Base-by-base conservation (phyloP, 495 filamentous ascomycete genomes). In the Aspergillus baeticus region DNA sequence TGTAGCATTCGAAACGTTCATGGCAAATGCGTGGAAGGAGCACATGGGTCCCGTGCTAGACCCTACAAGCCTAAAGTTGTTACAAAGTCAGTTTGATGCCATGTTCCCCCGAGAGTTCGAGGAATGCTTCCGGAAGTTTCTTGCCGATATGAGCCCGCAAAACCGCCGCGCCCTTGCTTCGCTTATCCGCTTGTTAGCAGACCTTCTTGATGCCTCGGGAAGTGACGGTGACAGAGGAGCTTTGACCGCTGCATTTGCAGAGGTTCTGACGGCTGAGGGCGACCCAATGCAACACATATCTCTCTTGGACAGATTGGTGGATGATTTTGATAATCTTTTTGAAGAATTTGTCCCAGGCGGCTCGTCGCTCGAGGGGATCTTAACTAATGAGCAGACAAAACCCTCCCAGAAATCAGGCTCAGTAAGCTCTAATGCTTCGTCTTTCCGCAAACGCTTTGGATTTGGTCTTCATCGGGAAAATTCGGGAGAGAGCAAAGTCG, bases 211-310 rank as follows among this genome's bases (percentile, higher is more conserved):
- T 57, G 92, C 90, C n/a, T 96, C 92, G 58, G 88, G 87, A 10
- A 96, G 94, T 67, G 94, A 96, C 63, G 90, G 91, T 44, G 93
- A 97, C 66, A 84, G 93, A 33, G 94, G 94, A 23, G 89, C 90
- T 44, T 71, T 98, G 62, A 97, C 91, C 2, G 86, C 89, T 23
- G 90, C 91, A 13, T 97, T 98, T 73, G 87, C 92, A 1, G 94
- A 97, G 63, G 76, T 96, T 45, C 76, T 98, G 10, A 87, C 92
- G 5, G 80, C 85, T 35, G 85, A 92, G 57, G 87, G 86, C 10
- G 84, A 84, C 59, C 83, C 92, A 8, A 86, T 89, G 55, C 82
- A 92, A 44, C 94, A 92, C 64, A 91, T 98, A 59, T 92, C 91
- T 29, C 77, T 98, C 5, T 75, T 98, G 37, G 94, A 98, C 75